These are phyloP conservation scores for Phytophthora uliginosa DNA, from an alignment of 352 stramenopile species.

Conservation along the genomic window DNA sequence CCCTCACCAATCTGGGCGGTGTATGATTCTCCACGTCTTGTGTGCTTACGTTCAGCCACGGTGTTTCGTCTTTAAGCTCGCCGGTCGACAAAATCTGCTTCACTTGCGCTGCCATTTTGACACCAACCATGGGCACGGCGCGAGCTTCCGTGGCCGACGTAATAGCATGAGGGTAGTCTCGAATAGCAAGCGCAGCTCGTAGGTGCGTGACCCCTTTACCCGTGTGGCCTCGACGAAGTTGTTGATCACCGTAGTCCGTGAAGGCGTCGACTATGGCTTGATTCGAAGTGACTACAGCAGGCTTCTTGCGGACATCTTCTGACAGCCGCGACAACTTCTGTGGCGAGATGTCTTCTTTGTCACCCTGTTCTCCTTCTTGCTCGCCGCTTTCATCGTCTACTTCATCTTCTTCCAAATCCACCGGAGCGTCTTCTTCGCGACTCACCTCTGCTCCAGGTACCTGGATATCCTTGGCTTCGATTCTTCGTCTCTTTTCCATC, in stretches of 20 bases:
- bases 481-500: not conserved
- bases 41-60: slow-evolving; percentile 20
- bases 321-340: slow-evolving; percentile 50
- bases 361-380: not conserved
- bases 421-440: not conserved
- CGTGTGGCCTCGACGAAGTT: slow-evolving; percentile 61
- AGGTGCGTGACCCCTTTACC: slow-evolving; percentile 70
- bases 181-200: slow-evolving; percentile 61
- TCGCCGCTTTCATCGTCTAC: slow-evolving; percentile 1
- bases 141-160: slow-evolving; percentile 44
- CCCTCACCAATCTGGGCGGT: slow-evolving; percentile 43
- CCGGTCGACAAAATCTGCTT: slow-evolving; percentile 58
- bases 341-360: slow-evolving; percentile 18
- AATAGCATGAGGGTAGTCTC: slow-evolving; percentile 51
- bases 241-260: slow-evolving; percentile 54
- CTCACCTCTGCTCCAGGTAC: not conserved
- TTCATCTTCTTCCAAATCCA: slow-evolving; percentile 17
- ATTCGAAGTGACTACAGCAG: slow-evolving; percentile 51
- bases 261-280: slow-evolving; percentile 76
- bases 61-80: slow-evolving; percentile 44
- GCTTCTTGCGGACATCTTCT: slow-evolving; percentile 49
- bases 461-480: not conserved
- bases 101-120: slow-evolving; percentile 60
- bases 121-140: slow-evolving; percentile 50
- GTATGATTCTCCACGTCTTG: slow-evolving; percentile 42